phyloP scores from a whole-genome alignment of 768 basidiomycete genomes.

The Phanerodontia chrysosporium region DNA sequence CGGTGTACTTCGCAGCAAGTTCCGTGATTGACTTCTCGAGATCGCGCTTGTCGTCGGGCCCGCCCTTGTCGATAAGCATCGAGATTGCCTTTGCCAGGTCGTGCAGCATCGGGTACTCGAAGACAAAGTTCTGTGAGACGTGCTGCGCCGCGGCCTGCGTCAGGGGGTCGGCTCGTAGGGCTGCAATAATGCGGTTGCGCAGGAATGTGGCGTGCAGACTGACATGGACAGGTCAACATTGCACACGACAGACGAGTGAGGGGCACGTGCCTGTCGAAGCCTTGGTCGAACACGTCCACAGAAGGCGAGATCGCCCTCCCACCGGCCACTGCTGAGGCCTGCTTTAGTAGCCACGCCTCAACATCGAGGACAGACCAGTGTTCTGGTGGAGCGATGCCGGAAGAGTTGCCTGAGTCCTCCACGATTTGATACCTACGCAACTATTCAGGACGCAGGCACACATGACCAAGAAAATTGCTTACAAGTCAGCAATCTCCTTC shows the following conservation, averaged over 20 bases:
- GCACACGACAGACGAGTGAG: background rate
- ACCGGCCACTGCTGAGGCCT: conserved; percentile 1
- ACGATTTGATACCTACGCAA: conserved; percentile 12
- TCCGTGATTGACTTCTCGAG: conserved; percentile 11
- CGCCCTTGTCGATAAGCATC: background rate
- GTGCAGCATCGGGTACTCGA: conserved; percentile 6
- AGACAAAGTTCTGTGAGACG: conserved; percentile 9
- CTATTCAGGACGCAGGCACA: background rate
- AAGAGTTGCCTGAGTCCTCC: conserved; percentile 4
- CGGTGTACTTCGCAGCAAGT: conserved; percentile 18
- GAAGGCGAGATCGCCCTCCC: background rate
- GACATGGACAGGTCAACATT: background rate
- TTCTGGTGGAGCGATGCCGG: conserved; percentile 7
- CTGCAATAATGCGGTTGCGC: conserved; percentile 10
- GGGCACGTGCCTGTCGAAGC: conserved; percentile 12
- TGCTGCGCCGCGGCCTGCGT: background rate
- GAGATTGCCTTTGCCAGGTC: background rate
- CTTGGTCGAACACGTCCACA: conserved; percentile 29
- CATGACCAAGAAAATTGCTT: conserved; percentile 13
- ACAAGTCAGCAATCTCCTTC: conserved; percentile 45
- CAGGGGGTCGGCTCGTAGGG: background rate
- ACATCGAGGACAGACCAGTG: conserved; percentile 10
- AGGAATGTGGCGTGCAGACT: conserved; percentile 14
- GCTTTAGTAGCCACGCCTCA: conserved; percentile 10
- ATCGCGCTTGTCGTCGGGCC: background rate